These are phyloP conservation scores for Tetrapisispora phaffii DNA, from an alignment of 805 yeast genomes.

Conservation along the genomic window DNA sequence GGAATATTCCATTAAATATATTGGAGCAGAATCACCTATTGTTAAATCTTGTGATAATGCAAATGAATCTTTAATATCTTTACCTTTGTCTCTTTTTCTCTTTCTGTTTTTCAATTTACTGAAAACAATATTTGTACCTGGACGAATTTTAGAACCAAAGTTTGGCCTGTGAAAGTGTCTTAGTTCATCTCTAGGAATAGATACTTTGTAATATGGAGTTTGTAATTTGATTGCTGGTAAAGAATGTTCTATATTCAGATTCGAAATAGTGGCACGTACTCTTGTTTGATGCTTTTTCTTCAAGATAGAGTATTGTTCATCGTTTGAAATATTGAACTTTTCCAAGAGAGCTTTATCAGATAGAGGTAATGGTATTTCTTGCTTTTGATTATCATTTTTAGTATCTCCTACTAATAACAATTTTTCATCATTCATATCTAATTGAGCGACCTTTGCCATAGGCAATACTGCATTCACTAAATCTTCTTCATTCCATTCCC, in stretches of 20 bases:
- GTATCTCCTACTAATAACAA: conserved; percentile 45
- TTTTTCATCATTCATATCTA: conserved; percentile 84
- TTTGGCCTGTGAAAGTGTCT: conserved; percentile 74
- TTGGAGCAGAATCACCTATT: conserved; percentile 68
- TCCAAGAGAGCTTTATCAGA: conserved; percentile 44
- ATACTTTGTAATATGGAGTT: conserved; percentile 83
- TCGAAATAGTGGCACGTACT: conserved; percentile 86
- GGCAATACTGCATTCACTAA: conserved; percentile 60
- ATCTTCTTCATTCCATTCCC: conserved; percentile 41
- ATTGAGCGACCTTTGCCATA: conserved; percentile 22
- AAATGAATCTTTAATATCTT: conserved; percentile 66
- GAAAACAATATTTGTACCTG: conserved; percentile 69
- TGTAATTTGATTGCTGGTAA: conserved; percentile 80
- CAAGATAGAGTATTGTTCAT: conserved; percentile 70
- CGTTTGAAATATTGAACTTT: conserved; percentile 81
- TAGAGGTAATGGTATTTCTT: conserved; percentile 31
- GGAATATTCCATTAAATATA: conserved; percentile 76
- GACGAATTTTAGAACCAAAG: conserved; percentile 51
- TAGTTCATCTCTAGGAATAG: conserved; percentile 52
- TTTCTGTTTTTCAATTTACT: conserved; percentile 68
- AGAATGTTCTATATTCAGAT: conserved; percentile 83
- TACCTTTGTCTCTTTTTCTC: conserved; percentile 82
- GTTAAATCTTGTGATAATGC: conserved; percentile 66
- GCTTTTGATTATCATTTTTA: conserved; percentile 3
- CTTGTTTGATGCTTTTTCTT: conserved; percentile 83